A percentile compares a stretch with the other conserved stretches of the same genome.
Evolutionary conservation across 2,329 filamentous ascomycete genomes (phyloP).

Genomic region (Ramularia collo-cygni): DNA sequence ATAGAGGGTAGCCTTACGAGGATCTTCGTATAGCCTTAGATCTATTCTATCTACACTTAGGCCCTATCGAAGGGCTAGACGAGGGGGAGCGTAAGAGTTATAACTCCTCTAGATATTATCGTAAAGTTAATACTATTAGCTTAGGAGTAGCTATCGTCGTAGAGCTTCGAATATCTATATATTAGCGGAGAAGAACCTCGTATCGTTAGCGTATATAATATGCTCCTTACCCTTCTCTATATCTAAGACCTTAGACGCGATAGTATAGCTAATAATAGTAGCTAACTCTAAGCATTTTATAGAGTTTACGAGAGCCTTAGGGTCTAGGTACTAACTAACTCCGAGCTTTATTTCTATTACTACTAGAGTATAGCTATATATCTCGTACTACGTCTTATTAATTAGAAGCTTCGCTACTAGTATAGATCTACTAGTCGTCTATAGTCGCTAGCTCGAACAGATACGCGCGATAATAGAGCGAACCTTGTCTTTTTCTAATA

Average conservation of each 20-base stretch:
- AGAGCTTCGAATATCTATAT: constrained; percentile 23
- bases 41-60: constrained; percentile 23
- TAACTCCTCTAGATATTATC: constrained; percentile 4
- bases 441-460: constrained; percentile 40
- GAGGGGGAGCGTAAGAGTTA: constrained; percentile 32
- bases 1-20: constrained; percentile 42
- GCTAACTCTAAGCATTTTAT: constrained; percentile 4
- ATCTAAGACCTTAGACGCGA: not conserved
- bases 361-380: not conserved
- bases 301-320: not conserved
- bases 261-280: constrained; percentile 3
- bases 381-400: constrained; percentile 6
- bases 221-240: not conserved
- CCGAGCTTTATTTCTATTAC: not conserved
- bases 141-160: constrained; percentile 14
- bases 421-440: constrained; percentile 12
- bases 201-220: constrained; percentile 6
- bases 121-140: constrained; percentile 14
- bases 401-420: constrained; percentile 2
- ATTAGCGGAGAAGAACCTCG: constrained; percentile 10
- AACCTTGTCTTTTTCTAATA: constrained; percentile 41
- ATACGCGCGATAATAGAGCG: constrained; percentile 43
- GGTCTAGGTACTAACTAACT: not conserved
- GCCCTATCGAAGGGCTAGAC: constrained; percentile 35
- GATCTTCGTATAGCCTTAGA: constrained; percentile 45